Percentiles rank a stretch among this genome's conserved stretches.
phyloP scores from a whole-genome alignment of 371 early-diverging fungal genomes.

The Chytridium lagenaria region DNA sequence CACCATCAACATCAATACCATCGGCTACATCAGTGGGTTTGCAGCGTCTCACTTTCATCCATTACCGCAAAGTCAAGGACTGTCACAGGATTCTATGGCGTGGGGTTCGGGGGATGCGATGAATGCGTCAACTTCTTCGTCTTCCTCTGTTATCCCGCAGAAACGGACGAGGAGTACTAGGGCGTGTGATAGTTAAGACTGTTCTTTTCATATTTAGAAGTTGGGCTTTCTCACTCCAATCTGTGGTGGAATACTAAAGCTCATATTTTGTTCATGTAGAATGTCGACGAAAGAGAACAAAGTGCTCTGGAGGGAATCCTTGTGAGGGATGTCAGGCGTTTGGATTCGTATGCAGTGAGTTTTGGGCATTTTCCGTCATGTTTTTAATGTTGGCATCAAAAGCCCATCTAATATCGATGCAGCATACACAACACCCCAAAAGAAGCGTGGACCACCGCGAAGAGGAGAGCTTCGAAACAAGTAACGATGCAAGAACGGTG shows the following conservation, averaged over 20 bases:
- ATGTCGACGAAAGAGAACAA: constrained; percentile 48
- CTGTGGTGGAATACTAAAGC: not conserved
- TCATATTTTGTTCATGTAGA: too few species aligned
- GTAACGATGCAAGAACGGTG: not conserved
- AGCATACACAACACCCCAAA: constrained; percentile 47
- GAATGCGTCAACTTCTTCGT: too few species aligned
- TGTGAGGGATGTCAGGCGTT: constrained; percentile 42
- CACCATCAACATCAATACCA: too few species aligned
- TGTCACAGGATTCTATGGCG: too few species aligned
- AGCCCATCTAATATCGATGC: not conserved
- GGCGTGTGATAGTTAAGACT: constrained; percentile 40
- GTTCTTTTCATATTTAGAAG: not conserved
- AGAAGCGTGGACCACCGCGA: constrained; percentile 48
- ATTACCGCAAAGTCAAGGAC: too few species aligned
- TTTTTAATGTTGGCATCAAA: not conserved
- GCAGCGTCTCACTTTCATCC: too few species aligned
- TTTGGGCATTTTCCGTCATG: not conserved
- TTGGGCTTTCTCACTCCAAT: not conserved
- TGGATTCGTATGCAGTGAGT: constrained; percentile 39
- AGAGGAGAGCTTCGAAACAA: constrained; percentile 11
- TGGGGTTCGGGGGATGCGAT: too few species aligned
- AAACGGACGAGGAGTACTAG: constrained; percentile 34
- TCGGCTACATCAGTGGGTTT: too few species aligned
- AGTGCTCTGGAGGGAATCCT: constrained; percentile 44
- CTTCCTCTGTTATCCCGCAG: too few species aligned